Percentiles rank a stretch among this genome's conserved stretches.
Evolutionary conservation across 1,284 basidiomycete species (phyloP).

Genomic region (Ceratobasidium sp.): DNA sequence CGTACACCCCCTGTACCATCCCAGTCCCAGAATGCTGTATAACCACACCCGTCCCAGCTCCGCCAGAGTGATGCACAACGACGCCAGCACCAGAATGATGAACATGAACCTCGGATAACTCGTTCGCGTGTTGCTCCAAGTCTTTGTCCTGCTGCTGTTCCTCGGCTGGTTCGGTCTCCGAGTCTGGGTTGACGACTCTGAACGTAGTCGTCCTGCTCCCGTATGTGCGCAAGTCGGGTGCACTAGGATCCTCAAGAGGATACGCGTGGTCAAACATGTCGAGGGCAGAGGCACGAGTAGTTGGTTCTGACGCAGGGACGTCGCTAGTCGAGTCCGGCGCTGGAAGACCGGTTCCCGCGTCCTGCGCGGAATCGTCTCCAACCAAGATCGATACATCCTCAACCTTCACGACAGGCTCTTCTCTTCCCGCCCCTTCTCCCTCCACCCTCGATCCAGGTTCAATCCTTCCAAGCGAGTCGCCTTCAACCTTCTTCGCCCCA

Average conservation of each 20-base stretch:
- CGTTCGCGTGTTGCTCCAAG: constrained; percentile 21
- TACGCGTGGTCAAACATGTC: constrained; percentile 3
- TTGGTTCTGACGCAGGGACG: background rate
- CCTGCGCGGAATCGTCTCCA: background rate
- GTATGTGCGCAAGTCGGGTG: background rate
- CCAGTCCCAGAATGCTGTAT: constrained; percentile 37
- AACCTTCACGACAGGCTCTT: background rate
- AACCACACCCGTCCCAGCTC: constrained; percentile 23
- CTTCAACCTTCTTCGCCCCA: background rate
- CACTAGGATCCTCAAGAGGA: background rate
- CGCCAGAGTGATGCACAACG: constrained; percentile 39
- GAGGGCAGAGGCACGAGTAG: background rate
- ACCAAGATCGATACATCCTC: background rate
- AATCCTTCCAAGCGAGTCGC: background rate
- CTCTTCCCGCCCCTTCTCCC: background rate
- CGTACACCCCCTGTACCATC: constrained; percentile 39
- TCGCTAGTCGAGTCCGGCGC: background rate
- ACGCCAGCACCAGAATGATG: constrained; percentile 35
- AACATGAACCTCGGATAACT: constrained; percentile 35
- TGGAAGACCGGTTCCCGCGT: background rate
- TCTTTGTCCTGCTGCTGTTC: constrained; percentile 8
- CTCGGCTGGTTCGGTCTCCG: background rate
- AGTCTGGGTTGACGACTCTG: constrained; percentile 7
- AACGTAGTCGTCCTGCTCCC: background rate
- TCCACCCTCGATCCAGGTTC: background rate